Evolutionary conservation across 1,284 basidiomycete species (phyloP).

Genomic region (Sphagnurus paluster): DNA sequence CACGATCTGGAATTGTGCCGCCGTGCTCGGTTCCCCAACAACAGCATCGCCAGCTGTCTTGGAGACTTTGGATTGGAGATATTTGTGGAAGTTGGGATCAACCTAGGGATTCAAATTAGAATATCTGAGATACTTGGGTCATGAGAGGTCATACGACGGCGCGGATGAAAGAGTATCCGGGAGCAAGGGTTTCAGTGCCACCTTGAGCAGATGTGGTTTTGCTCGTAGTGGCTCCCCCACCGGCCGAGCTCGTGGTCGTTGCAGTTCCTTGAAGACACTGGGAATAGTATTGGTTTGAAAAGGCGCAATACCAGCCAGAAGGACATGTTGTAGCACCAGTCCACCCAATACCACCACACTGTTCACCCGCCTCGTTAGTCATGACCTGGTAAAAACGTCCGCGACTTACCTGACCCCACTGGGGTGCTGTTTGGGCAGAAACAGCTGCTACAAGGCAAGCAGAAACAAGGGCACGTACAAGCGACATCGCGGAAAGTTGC

Average conservation of each 20-base stretch:
- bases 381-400: background rate
- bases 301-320: conserved; percentile 47
- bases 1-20: conserved; percentile 57
- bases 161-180: conserved; percentile 60
- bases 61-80: conserved; percentile 51
- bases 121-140: background rate
- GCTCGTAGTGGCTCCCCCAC: conserved; percentile 31
- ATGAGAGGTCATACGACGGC: conserved; percentile 47
- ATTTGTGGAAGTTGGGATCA: conserved; percentile 67
- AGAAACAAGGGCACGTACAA: conserved; percentile 1
- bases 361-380: background rate
- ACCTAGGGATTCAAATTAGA: conserved; percentile 31
- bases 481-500: background rate
- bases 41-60: conserved; percentile 49
- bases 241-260: conserved; percentile 23
- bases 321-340: conserved; percentile 49
- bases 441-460: conserved; percentile 16
- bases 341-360: conserved; percentile 52
- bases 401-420: conserved; percentile 34
- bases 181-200: conserved; percentile 44
- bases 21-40: conserved; percentile 47
- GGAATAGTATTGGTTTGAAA: conserved; percentile 47
- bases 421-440: conserved; percentile 26
- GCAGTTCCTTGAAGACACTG: conserved; percentile 45
- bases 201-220: conserved; percentile 34